Evolutionary conservation across 257 asterid species (phyloP).

Genomic region (Solanum medicagineum): DNA sequence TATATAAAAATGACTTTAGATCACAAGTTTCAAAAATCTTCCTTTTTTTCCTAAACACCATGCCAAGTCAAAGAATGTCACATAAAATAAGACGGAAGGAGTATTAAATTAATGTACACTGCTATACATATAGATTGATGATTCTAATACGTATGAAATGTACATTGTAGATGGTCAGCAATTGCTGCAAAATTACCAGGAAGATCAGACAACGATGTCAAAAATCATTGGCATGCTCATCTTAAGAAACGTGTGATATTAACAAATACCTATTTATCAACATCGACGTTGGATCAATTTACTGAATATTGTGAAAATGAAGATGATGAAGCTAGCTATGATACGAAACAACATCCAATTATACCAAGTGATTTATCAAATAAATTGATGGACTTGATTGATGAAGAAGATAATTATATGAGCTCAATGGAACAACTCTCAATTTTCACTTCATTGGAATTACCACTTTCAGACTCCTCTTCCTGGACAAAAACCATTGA

Average conservation of each 20-base stretch:
- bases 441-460: background rate
- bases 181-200: background rate
- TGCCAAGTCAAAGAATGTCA: too few species aligned
- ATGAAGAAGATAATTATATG: background rate
- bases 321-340: background rate
- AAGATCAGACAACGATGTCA: conserved; percentile 41
- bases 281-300: background rate
- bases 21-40: too few species aligned
- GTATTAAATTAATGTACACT: too few species aligned
- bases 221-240: conserved; percentile 41
- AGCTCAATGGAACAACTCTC: background rate
- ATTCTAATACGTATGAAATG: background rate
- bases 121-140: too few species aligned
- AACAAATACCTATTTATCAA: background rate
- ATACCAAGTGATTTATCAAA: background rate
- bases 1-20: too few species aligned
- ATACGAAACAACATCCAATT: too few species aligned
- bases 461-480: background rate
- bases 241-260: conserved; percentile 10
- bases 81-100: too few species aligned
- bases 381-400: background rate
- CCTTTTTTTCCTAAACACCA: too few species aligned
- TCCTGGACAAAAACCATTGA: background rate
- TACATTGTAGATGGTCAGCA: background rate
- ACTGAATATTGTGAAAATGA: background rate